These are phyloP conservation scores for Penicillium crustosum DNA, from an alignment of 2,329 filamentous ascomycete species.

Conservation along the genomic window DNA sequence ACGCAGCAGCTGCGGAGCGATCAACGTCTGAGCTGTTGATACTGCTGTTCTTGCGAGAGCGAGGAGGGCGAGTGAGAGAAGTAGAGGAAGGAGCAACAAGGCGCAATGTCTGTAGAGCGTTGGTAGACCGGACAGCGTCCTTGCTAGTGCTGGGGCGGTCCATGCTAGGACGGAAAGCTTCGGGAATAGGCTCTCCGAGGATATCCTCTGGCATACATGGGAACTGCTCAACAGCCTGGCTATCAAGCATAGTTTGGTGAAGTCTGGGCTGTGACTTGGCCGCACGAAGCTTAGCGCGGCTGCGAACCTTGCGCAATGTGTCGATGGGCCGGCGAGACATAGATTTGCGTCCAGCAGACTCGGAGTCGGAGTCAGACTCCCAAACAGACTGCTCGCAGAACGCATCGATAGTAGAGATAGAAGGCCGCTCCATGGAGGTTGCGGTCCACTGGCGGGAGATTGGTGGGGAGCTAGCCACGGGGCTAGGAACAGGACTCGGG, in stretches of 20 bases:
- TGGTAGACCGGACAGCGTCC: slow-evolving; percentile 25
- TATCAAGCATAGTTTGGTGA: slow-evolving; percentile 25
- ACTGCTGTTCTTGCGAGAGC: slow-evolving; percentile 29
- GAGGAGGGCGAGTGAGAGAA: slow-evolving; percentile 30
- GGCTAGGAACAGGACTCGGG: slow-evolving; percentile 39
- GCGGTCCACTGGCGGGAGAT: slow-evolving; percentile 31
- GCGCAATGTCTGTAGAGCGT: slow-evolving; percentile 34
- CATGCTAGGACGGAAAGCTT: slow-evolving; percentile 18
- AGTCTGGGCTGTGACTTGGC: slow-evolving; percentile 40
- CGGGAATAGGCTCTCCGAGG: slow-evolving; percentile 15
- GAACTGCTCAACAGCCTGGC: slow-evolving; percentile 29
- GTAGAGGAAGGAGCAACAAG: slow-evolving; percentile 39
- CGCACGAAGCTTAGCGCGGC: slow-evolving; percentile 39
- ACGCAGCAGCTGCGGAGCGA: slow-evolving; percentile 37
- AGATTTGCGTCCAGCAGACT: slow-evolving; percentile 36
- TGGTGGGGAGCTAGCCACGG: slow-evolving; percentile 31
- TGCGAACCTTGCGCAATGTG: slow-evolving; percentile 42
- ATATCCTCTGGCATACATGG: slow-evolving; percentile 31
- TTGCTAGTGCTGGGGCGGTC: slow-evolving; percentile 25
- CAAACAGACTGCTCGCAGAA: slow-evolving; percentile 41
- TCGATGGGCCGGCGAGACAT: slow-evolving; percentile 41
- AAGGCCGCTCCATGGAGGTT: slow-evolving; percentile 34
- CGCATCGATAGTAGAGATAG: slow-evolving; percentile 35
- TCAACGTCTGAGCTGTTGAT: slow-evolving; percentile 32
- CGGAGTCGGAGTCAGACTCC: slow-evolving; percentile 43